phyloP scores from a whole-genome alignment of 257 asterid species.

The Fraxinus pennsylvanica region DNA sequence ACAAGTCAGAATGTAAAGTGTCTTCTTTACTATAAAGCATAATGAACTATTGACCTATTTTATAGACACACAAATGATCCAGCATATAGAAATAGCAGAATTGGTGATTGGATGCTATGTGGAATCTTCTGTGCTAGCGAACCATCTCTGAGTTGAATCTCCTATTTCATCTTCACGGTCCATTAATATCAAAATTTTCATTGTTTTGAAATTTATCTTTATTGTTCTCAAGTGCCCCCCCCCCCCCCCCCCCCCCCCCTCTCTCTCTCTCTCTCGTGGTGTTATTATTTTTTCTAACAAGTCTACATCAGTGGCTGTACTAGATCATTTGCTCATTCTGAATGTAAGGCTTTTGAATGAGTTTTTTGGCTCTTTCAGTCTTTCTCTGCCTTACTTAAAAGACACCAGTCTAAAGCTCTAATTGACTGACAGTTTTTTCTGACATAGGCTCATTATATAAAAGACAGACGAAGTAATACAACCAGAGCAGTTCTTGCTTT shows the following conservation, averaged over 20 bases:
- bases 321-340: neutral
- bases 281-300: neutral
- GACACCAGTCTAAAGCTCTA: neutral
- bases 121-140: neutral
- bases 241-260: neutral
- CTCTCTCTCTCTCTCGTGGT: neutral
- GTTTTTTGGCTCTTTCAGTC: neutral
- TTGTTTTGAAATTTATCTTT: neutral
- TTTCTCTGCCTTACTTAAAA: constrained; percentile 6
- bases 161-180: neutral
- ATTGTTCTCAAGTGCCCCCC: neutral
- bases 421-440: constrained; percentile 15
- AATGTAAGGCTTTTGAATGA: neutral
- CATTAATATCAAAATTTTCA: neutral
- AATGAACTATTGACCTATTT: neutral
- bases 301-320: constrained; percentile 10
- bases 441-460: constrained; percentile 83
- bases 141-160: neutral
- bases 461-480: constrained; percentile 81
- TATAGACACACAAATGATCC: neutral
- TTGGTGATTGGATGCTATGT: neutral
- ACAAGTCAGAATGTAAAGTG: neutral
- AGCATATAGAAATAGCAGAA: neutral
- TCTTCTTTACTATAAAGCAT: too few species aligned
- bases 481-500: constrained; percentile 82